Conservation (phyloP, 78 protist genomes). For the slime mould (Dictyostelium discoideum) region DNA sequence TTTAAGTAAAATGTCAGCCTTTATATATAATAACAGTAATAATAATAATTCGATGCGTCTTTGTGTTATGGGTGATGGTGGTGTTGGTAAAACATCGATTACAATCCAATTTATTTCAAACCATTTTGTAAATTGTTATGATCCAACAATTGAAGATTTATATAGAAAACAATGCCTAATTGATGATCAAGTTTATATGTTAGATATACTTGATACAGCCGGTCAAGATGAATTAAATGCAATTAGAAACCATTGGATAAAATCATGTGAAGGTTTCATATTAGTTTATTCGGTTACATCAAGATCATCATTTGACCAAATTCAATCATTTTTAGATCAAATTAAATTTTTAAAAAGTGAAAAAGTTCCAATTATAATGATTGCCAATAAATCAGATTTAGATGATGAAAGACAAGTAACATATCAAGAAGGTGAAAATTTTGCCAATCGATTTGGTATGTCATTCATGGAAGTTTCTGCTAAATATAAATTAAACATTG, state of each 20-base stretch:
- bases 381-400: constrained; percentile 99
- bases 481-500: constrained; percentile 85
- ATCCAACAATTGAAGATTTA: constrained; percentile 98
- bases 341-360: constrained; percentile 89
- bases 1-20: too few relatives aligned
- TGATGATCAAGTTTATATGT: constrained; percentile 65
- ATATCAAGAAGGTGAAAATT: constrained; percentile 79
- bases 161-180: constrained; percentile 94
- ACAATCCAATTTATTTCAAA: constrained; percentile 41
- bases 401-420: constrained; percentile 68
- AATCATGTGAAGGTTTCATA: constrained; percentile 98
- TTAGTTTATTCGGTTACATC: constrained; percentile 97
- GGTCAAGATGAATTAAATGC: constrained; percentile 99
- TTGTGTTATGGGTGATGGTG: constrained; percentile 64
- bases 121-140: constrained; percentile 88
- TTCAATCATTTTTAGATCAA: constrained; percentile 85
- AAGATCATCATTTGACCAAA: constrained; percentile 94
- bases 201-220: constrained; percentile 89
- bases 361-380: constrained; percentile 95
- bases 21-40: too few relatives aligned
- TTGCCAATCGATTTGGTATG: constrained; percentile 67
- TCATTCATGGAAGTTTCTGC: constrained; percentile 89
- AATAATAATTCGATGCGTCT: constrained; percentile 18
- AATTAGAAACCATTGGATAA: constrained; percentile 93
- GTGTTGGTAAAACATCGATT: constrained; percentile 29